Conservation (phyloP, 805 yeast species). For the Starmerella cellae region DNA sequence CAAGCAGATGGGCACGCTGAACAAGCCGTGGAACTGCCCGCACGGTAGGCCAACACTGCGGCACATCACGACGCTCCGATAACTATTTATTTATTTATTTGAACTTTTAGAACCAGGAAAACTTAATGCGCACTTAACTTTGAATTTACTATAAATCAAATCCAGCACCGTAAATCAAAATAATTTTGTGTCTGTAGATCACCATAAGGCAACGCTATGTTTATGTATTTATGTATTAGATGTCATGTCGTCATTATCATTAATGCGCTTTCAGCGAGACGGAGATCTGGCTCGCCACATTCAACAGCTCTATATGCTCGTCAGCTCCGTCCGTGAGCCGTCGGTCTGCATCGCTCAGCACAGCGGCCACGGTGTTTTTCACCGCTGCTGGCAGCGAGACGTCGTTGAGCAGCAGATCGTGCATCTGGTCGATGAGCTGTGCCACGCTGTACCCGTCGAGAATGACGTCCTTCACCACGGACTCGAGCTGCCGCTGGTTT, state of each 20-base stretch:
- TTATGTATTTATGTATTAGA: no score
- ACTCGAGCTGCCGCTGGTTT: slow-evolving; percentile 21
- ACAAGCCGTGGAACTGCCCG: slow-evolving; percentile 90
- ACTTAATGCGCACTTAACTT: no score
- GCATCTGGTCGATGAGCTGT: slow-evolving; percentile 58
- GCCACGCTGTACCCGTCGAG: slow-evolving; percentile 70
- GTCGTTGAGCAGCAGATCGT: slow-evolving; percentile 48
- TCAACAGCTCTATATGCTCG: slow-evolving; percentile 70
- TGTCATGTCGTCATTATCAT: no score
- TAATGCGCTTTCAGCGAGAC: slow-evolving; percentile 10
- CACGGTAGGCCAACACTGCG: slow-evolving; percentile 98
- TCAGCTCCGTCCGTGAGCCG: slow-evolving; percentile 74
- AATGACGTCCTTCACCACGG: slow-evolving; percentile 38
- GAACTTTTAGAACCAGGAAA: no score
- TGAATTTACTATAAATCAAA: no score
- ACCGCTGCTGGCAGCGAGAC: slow-evolving; percentile 38
- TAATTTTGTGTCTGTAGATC: no score
- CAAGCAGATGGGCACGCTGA: slow-evolving; percentile 49
- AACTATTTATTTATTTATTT: neutral
- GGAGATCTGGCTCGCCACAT: slow-evolving; percentile 44
- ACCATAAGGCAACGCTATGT: no score
- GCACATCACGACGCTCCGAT: slow-evolving; percentile 49
- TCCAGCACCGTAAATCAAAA: no score
- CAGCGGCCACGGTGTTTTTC: slow-evolving; percentile 52
- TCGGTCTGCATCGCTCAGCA: slow-evolving; percentile 62